phyloP scores from a whole-genome alignment of 2,329 filamentous ascomycete genomes.

The Proliferodiscus dingleyae region DNA sequence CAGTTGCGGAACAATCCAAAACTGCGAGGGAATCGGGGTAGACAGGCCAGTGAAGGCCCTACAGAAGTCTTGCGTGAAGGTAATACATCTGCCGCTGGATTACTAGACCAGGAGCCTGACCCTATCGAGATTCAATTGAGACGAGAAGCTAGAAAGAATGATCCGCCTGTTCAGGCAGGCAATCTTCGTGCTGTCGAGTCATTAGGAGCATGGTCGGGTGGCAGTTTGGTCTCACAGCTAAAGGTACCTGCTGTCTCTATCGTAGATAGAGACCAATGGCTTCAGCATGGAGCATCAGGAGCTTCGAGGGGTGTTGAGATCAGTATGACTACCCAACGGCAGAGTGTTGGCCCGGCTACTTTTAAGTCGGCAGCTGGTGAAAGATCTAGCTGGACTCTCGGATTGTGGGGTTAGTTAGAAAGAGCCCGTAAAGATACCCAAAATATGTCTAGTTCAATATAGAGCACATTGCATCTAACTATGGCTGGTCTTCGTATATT shows the following conservation, averaged over 20 bases:
- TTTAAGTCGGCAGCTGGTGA: slow-evolving; percentile 38
- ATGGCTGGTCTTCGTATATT: no score
- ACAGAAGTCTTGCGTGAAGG: slow-evolving; percentile 11
- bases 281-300: slow-evolving; percentile 60
- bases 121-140: slow-evolving; percentile 55
- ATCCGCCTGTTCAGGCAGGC: slow-evolving; percentile 46
- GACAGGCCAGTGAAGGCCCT: slow-evolving; percentile 18
- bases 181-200: slow-evolving; percentile 62
- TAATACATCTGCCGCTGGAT: slow-evolving; percentile 3
- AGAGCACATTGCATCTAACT: no score
- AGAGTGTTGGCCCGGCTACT: slow-evolving; percentile 58
- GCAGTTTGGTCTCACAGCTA: slow-evolving; percentile 63
- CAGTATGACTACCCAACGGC: slow-evolving; percentile 52
- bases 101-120: slow-evolving; percentile 45
- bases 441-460: not conserved
- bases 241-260: slow-evolving; percentile 65
- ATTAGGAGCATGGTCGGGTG: slow-evolving; percentile 70
- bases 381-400: slow-evolving; percentile 54
- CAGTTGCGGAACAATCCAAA: slow-evolving; percentile 37
- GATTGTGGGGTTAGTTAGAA: slow-evolving; percentile 46
- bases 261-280: slow-evolving; percentile 67
- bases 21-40: slow-evolving; percentile 24
- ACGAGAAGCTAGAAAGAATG: slow-evolving; percentile 38
- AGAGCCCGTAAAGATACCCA: not conserved
- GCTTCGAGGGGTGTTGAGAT: slow-evolving; percentile 53